Percentiles rank a stretch among this genome's conserved stretches.
phyloP scores from a whole-genome alignment of 1,284 basidiomycete species.

The Exsudoporus floridanus region DNA sequence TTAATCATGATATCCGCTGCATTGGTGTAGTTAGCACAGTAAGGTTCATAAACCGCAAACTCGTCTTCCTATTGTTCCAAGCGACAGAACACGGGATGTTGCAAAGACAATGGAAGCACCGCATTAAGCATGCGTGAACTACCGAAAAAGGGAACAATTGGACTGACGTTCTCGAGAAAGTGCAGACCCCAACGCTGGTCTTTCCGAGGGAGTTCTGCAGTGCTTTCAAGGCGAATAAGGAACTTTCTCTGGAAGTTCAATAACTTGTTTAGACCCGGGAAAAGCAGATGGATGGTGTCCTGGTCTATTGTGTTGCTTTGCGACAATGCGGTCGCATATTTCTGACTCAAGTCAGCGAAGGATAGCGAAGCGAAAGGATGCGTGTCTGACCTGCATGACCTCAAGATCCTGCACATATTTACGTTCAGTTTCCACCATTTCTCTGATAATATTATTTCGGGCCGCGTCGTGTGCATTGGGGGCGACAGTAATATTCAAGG shows the following conservation, averaged over 20 bases:
- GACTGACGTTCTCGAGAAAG: conserved; percentile 78
- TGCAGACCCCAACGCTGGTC: conserved; percentile 88
- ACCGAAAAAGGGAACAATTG: conserved; percentile 21
- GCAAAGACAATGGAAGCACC: conserved; percentile 35
- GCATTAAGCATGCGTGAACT: conserved; percentile 38
- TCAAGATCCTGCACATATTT: conserved; percentile 99
- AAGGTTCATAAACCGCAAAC: conserved; percentile 94
- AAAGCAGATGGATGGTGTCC: conserved; percentile 94
- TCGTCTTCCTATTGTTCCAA: conserved; percentile 81
- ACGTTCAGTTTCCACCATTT: conserved; percentile 92
- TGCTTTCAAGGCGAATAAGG: conserved; percentile 90
- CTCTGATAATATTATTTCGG: conserved; percentile 77
- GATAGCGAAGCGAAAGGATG: conserved; percentile 2
- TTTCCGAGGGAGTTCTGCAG: conserved; percentile 78
- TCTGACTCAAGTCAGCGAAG: conserved; percentile 44
- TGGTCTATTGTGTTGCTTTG: conserved; percentile 85
- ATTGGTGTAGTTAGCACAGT: conserved; percentile 94
- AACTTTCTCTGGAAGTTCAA: conserved; percentile 97
- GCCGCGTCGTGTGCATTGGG: conserved; percentile 63
- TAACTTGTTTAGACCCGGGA: conserved; percentile 93
- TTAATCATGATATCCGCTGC: conserved; percentile 84
- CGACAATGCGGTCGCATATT: conserved; percentile 79
- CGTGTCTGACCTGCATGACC: conserved; percentile 79
- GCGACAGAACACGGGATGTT: conserved; percentile 33
- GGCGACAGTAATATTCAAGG: conserved; percentile 40